Conservation (phyloP, 305 asterid genomes). For the Solanum hybrid region DNA sequence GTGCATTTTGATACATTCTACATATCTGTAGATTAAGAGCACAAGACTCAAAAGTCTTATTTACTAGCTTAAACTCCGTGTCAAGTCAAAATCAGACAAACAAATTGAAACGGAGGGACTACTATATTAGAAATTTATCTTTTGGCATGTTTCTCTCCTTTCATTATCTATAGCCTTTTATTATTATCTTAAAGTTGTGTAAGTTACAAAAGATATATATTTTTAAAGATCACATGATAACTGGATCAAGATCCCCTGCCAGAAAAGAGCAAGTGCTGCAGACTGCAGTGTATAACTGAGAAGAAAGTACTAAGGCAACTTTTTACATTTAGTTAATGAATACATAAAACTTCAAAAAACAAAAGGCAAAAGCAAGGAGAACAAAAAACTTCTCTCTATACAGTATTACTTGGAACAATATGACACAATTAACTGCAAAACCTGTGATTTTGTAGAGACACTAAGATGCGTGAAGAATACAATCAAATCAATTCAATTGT, state of each 20-base stretch:
- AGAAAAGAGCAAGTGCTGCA: background rate
- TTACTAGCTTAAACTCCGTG: background rate
- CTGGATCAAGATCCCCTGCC: background rate
- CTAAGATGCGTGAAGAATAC: background rate
- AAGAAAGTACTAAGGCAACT: background rate
- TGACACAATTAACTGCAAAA: background rate
- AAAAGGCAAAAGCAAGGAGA: background rate
- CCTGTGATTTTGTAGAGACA: background rate
- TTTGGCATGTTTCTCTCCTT: background rate
- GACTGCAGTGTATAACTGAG: background rate
- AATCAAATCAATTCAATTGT: constrained; percentile 3
- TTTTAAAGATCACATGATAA: background rate
- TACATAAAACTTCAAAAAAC: background rate
- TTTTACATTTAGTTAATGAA: background rate
- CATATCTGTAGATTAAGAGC: background rate
- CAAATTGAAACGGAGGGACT: background rate
- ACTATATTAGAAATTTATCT: background rate
- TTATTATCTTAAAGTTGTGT: background rate
- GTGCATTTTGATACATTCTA: background rate
- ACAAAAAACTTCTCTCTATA: background rate
- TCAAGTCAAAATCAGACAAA: background rate
- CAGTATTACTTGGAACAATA: background rate
- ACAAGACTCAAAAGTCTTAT: background rate
- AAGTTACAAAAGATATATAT: background rate
- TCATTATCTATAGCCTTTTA: background rate